Base-by-base conservation (phyloP, 306 rosid species). In the Medicago arabica region DNA sequence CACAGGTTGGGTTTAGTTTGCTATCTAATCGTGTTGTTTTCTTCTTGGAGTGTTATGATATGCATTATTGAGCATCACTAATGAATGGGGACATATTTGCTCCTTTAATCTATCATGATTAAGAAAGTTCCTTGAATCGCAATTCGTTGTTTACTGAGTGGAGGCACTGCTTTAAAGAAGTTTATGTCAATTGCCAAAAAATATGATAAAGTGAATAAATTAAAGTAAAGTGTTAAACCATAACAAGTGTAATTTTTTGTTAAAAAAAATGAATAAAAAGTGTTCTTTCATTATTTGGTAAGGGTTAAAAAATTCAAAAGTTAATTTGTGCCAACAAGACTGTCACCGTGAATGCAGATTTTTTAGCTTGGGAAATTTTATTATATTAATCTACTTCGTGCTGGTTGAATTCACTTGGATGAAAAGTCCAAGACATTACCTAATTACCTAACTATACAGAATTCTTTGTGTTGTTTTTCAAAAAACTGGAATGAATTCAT, bases 61-160 rank as follows among this genome's bases (percentile, higher is more conserved):
- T 47, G 71, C 46, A 67, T 67, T 23, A 44, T 58, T 58, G 36
- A 73, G 67, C 19, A 61, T 19, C 19, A 61, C 38, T 13, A 73
- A 58, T 81, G 50, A 67, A 67, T 67, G 72, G 76, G 61, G 57
- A 9, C 58, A 61, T 28, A 59, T 78, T 36, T 34, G 34, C 58
- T 72, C 81, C 60, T 36, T n/a, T 70, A 58, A 41, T 36, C 74
- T 61, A 61, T 75, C 34, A 76, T 78, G 74, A 79, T 77, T 74
- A 23, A 28, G 38, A 60, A 67, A 78, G 54, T 44, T 67, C 75
- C 57, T 79, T 67, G 18, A 85, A 78, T 69, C 4, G 53, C 70
- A 69, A 71, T 71, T 68, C 18, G 57, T 83, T 46, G 72, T 74
- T 73, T 77, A 72, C 15, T 19, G 16, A 72, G 71, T 47, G 75